Base-by-base conservation (phyloP, 805 yeast genomes). In the Pichia rugopelliculosa region DNA sequence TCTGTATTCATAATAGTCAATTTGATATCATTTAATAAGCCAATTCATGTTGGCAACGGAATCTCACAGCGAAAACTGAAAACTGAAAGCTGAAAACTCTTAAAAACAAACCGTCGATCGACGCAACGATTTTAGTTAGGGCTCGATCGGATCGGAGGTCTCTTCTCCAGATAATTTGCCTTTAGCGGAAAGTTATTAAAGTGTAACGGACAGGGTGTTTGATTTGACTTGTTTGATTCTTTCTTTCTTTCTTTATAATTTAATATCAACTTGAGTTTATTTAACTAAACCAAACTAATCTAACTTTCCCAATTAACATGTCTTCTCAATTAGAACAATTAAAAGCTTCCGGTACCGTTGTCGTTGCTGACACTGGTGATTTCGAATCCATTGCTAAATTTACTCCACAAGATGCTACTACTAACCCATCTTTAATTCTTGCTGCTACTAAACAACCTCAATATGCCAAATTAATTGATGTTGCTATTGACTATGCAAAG, bases 291-390 rank as follows among this genome's bases (percentile, higher is more conserved):
- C 3, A 36, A 22, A 15, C 22, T n/a, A n/a, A n/a, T n/a, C n/a
- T n/a, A n/a, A n/a, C 15, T 3, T 13, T 3, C 6, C 24, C 6
- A 26, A 26, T 15, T n/a, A 44, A 17, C 22, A 61, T 61, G 62
- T 79, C 80, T 74, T 84, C 98, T 47, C 85, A 97, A 48, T 77
- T 93, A 65, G 98, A 84, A 68, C 90, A 84, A 73, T 82, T 93
- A 66, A 93, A 91, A 71, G 89, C 95, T 56, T 69, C 96, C 49
- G 98, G 98, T 60, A 93, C 99, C 59, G 84, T 79, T 58, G 96
- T 93, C 65, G 99, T 93, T 66, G 87, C 99, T 57, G 99, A 93
- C 76, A 89, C 98, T 53, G 99, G 99, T 75, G 99, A 93, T 71
- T 93, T 93, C 68, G 97, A 88, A 71, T 84, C 93, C 56, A 93